phyloP scores from a whole-genome alignment of 202 grass and related monocot species.

The Hordeum pubiflorum region DNA sequence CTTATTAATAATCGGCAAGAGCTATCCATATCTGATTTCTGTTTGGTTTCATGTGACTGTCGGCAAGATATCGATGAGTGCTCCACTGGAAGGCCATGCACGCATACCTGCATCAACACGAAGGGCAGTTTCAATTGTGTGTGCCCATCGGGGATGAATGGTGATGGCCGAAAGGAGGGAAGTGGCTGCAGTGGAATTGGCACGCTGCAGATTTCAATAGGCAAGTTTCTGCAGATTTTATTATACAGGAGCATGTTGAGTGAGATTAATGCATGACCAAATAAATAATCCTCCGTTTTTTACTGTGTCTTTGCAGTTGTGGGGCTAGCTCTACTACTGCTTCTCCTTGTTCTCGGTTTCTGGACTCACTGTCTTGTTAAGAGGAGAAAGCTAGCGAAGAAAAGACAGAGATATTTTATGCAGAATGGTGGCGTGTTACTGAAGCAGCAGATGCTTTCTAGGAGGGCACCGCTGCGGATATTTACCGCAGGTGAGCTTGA shows the following conservation, averaged over 20 bases:
- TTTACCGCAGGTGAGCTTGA: constrained; percentile 43
- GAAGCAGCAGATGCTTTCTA: constrained; percentile 39
- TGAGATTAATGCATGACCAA: background rate
- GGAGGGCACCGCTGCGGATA: constrained; percentile 18
- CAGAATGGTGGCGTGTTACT: constrained; percentile 47
- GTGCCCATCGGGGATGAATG: constrained; percentile 40
- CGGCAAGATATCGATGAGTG: constrained; percentile 45
- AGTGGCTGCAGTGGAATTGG: constrained; percentile 25
- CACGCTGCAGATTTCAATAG: constrained; percentile 14
- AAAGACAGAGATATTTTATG: constrained; percentile 37
- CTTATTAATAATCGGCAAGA: background rate
- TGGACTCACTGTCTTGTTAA: constrained; percentile 39
- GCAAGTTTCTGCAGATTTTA: constrained; percentile 16
- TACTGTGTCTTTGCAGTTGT: constrained; percentile 9
- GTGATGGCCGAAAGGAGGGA: constrained; percentile 27
- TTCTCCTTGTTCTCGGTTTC: constrained; percentile 22
- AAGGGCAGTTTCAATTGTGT: constrained; percentile 21
- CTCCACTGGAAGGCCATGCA: constrained; percentile 9
- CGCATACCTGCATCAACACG: constrained; percentile 29
- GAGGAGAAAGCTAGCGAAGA: constrained; percentile 24
- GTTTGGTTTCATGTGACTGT: constrained; percentile 1
- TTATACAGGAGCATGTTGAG: background rate
- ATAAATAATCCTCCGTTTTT: constrained; percentile 7
- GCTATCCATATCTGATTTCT: background rate
- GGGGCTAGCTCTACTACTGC: constrained; percentile 30